Percentiles rank a stretch among this genome's conserved stretches.
phyloP scores from a whole-genome alignment of 2,329 filamentous ascomycete species.

The Paecilomyces formosus region DNA sequence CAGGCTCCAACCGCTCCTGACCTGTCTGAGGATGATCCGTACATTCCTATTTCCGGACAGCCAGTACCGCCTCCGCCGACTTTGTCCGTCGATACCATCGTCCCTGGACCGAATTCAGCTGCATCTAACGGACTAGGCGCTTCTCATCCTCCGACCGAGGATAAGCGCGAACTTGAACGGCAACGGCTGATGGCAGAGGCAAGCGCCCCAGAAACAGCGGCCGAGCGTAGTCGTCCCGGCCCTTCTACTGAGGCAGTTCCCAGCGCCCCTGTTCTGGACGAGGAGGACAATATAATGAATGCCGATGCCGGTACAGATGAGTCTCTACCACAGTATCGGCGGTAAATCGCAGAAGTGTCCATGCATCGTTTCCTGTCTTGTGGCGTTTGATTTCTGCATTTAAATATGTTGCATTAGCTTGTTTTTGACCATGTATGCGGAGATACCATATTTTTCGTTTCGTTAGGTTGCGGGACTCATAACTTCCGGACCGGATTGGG shows the following conservation, averaged over 20 bases:
- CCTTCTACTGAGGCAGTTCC: conserved; percentile 25
- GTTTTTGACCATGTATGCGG: conserved; percentile 10
- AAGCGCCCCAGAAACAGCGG: conserved; percentile 47
- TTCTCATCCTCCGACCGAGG: conserved; percentile 45
- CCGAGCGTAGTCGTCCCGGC: conserved; percentile 7
- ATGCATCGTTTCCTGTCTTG: not conserved
- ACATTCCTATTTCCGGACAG: conserved; percentile 28
- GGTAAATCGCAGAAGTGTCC: conserved; percentile 16
- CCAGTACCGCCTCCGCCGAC: conserved; percentile 11
- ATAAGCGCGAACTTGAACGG: conserved; percentile 72
- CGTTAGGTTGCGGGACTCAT: not conserved
- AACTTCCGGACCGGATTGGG: not conserved
- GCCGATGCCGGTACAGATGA: conserved; percentile 30
- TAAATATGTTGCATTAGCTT: conserved; percentile 20
- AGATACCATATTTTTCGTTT: conserved; percentile 24
- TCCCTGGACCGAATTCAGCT: conserved; percentile 31
- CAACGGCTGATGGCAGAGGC: conserved; percentile 56
- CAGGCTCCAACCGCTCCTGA: conserved; percentile 38
- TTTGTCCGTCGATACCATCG: conserved; percentile 22
- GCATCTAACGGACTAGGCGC: conserved; percentile 38
- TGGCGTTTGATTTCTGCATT: conserved; percentile 5
- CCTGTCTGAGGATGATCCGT: conserved; percentile 44
- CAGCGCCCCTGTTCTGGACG: conserved; percentile 52
- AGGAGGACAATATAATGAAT: conserved; percentile 44
- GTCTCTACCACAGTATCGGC: conserved; percentile 38